Evolutionary conservation across 495 filamentous ascomycete genomes (phyloP), one percentile per base, ranked within the genome.

Genomic region (Lasiosphaeria ovina): DNA sequence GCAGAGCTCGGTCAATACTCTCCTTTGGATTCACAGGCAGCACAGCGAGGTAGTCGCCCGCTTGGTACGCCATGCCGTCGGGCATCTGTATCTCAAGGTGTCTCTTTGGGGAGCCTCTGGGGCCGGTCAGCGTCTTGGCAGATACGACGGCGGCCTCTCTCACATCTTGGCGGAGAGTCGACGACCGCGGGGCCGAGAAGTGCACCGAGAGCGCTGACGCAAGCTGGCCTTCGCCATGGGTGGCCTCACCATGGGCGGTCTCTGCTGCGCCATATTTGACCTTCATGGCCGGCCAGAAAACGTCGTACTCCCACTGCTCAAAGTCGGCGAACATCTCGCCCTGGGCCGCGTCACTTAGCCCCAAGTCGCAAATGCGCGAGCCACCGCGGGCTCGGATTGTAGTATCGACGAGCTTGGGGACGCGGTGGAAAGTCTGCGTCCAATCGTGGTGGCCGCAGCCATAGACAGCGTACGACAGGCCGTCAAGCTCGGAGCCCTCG

Each of bases 1-100:
- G 70, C 74, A 81, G 75, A 10, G 69, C 78, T n/a, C 85, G 76
- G 32, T 76, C 72, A 36, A 91, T 79, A 12, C 73, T 84, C 35
- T 79, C 74, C 57, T 74, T 75, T 5, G 85, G 83, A 66, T 92
- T 92, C 14, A 89, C 74, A 0, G 90, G 89, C 2, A 91, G 73
- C 9, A 92, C 78, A 2, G 88, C 86, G 1, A 93, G 81, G 66
- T 93, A 92, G 64, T 93, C 90, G 45, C 90, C 89, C 16, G 85
- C 81, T 44, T 78, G 77, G 69, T 92, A 93, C 5, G 78, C 77
- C 77, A 86, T 83, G 36, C 83, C 87, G 6, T 73, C 77, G 0
- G 89, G 89, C 0, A 93, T 74, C 51, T 83, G 76, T 57, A 93
- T 79, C 57, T 85, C 83, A 34, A 92, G 71, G 65, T 90, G 82